Conservation (phyloP, 2,329 filamentous ascomycete species). For the Diaporthe aspalathi region DNA sequence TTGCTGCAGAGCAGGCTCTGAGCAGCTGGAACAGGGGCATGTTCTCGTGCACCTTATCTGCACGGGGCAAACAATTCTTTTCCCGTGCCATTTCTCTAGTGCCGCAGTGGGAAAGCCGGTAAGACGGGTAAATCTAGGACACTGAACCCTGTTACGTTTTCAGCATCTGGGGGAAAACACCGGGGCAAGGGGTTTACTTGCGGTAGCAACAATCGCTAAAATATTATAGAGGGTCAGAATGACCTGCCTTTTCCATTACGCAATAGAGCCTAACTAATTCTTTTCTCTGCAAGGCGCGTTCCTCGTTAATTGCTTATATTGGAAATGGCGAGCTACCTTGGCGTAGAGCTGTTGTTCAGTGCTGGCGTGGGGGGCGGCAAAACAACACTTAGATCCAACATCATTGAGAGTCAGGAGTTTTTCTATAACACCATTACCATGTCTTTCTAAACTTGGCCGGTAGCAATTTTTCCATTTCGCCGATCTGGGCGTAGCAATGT, state of each 20-base stretch:
- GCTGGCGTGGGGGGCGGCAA: background rate
- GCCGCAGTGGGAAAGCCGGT: too few relatives aligned
- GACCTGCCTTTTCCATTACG: conserved; percentile 27
- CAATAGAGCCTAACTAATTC: conserved; percentile 19
- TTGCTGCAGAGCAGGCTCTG: too few relatives aligned
- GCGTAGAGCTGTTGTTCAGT: background rate
- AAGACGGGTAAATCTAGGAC: too few relatives aligned
- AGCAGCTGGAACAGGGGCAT: too few relatives aligned
- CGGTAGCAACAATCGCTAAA: conserved; percentile 24
- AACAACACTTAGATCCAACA: conserved; percentile 9
- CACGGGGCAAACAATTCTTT: too few relatives aligned
- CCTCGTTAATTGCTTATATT: background rate
- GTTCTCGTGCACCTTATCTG: too few relatives aligned
- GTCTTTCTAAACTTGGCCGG: too few relatives aligned
- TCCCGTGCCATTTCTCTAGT: too few relatives aligned
- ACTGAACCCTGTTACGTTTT: too few relatives aligned
- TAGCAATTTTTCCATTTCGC: too few relatives aligned
- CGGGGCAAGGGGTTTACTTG: background rate
- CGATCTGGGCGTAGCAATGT: too few relatives aligned
- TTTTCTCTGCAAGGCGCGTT: background rate
- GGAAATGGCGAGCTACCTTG: background rate
- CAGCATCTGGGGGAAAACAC: conserved; percentile 11
- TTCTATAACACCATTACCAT: background rate
- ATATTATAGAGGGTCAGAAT: conserved; percentile 5
- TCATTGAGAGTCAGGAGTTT: conserved; percentile 4